These are phyloP conservation scores for Lablab purpureus DNA, from an alignment of 306 rosid species.

Conservation along the genomic window DNA sequence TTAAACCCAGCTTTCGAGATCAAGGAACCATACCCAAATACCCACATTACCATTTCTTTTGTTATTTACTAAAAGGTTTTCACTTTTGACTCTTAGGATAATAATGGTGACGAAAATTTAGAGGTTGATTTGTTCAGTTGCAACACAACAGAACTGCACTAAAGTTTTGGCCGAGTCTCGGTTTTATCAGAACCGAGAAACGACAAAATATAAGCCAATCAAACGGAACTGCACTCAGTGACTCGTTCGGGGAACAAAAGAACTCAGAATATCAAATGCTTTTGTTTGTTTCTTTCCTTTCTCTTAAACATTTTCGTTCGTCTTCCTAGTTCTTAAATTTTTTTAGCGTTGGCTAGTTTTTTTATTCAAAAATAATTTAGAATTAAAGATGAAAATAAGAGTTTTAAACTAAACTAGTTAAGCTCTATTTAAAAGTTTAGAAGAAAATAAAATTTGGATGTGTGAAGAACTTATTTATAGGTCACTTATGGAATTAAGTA, in stretches of 20 bases:
- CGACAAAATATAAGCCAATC: slow-evolving; percentile 19
- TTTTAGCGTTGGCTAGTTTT: too few relatives aligned
- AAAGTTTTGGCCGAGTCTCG: not conserved
- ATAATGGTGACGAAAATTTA: not conserved
- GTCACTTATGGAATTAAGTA: too few relatives aligned
- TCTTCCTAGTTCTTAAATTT: too few relatives aligned
- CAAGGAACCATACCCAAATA: slow-evolving; percentile 91
- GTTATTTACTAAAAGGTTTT: slow-evolving; percentile 8
- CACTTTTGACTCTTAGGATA: not conserved
- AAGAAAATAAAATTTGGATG: too few relatives aligned
- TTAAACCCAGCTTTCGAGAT: slow-evolving; percentile 82
- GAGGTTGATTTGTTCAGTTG: not conserved
- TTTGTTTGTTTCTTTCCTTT: too few relatives aligned
- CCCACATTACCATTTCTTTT: slow-evolving; percentile 74
- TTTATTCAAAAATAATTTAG: too few relatives aligned
- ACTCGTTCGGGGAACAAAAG: not conserved
- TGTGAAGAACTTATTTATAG: too few relatives aligned
- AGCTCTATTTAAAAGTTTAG: too few relatives aligned
- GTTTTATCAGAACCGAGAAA: not conserved
- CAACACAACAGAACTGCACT: not conserved
- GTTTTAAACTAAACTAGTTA: too few relatives aligned
- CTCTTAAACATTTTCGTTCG: too few relatives aligned
- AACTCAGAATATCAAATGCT: not conserved
- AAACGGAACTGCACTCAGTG: not conserved
- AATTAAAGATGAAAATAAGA: too few relatives aligned